phyloP scores from a whole-genome alignment of 257 asterid genomes.

The Prunella vulgaris region DNA sequence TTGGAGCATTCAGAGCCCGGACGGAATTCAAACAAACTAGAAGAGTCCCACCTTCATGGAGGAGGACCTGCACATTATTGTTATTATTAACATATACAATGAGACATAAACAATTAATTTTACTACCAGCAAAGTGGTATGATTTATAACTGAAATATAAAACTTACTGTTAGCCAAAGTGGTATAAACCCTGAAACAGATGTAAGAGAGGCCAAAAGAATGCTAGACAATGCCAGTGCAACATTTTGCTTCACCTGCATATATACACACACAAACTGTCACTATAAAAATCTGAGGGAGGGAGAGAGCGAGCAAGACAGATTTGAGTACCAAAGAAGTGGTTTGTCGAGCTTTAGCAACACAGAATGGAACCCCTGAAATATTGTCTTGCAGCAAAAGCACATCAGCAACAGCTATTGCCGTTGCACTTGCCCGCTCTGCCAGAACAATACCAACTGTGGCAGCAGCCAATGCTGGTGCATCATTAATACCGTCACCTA shows the following conservation, averaged over 20 bases:
- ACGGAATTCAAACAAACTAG: conserved; percentile 88
- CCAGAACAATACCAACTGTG: conserved; percentile 88
- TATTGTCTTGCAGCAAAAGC: conserved; percentile 87
- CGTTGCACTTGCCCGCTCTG: conserved; percentile 97
- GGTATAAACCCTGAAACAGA: conserved; percentile 88
- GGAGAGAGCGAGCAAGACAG: neutral
- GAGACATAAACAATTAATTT: neutral
- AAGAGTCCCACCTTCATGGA: conserved; percentile 98
- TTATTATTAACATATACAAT: neutral
- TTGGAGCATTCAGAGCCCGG: conserved; percentile 74
- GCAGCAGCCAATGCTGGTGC: conserved; percentile 99
- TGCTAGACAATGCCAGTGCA: conserved; percentile 84
- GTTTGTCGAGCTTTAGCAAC: conserved; percentile 89
- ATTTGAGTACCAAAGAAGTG: conserved; percentile 72
- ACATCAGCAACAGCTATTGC: conserved; percentile 97
- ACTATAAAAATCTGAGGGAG: neutral
- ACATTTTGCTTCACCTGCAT: conserved; percentile 90
- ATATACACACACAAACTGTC: neutral
- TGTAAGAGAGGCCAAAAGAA: conserved; percentile 86
- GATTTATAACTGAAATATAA: neutral
- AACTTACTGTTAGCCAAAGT: conserved; percentile 83
- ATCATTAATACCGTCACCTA: conserved; percentile 98
- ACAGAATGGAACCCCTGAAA: conserved; percentile 87
- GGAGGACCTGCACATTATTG: conserved; percentile 58
- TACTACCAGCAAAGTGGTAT: neutral